phyloP scores from a whole-genome alignment of 2,329 filamentous ascomycete genomes.

The Simplicillium aogashimaense region DNA sequence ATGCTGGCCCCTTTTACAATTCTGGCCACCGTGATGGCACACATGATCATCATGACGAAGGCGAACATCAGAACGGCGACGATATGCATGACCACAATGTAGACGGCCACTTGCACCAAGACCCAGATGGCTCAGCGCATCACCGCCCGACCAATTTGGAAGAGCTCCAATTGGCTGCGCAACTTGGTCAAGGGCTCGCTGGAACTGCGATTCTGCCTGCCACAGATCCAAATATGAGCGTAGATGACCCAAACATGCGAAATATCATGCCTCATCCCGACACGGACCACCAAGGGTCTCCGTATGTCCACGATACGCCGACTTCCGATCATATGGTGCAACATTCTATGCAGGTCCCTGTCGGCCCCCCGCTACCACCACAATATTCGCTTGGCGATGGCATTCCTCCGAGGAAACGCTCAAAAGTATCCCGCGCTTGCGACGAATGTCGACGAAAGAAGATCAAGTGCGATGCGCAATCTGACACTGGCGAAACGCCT shows the following conservation, averaged over 20 bases:
- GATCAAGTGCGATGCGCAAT: conserved; percentile 77
- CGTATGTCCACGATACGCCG: conserved; percentile 27
- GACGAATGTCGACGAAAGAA: conserved; percentile 86
- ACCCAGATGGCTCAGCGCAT: conserved; percentile 28
- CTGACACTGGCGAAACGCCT: conserved; percentile 61
- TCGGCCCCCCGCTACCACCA: conserved; percentile 20
- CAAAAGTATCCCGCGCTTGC: conserved; percentile 80
- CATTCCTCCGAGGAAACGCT: conserved; percentile 63
- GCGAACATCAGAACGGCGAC: conserved; percentile 7
- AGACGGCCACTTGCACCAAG: conserved; percentile 17
- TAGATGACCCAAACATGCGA: conserved; percentile 31
- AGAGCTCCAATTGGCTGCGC: conserved; percentile 48
- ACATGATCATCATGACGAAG: conserved; percentile 18
- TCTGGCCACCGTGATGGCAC: conserved; percentile 22
- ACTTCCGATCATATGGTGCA: conserved; percentile 24
- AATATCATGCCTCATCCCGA: conserved; percentile 34
- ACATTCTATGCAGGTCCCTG: conserved; percentile 23
- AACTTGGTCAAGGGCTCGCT: conserved; percentile 44
- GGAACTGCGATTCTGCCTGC: conserved; percentile 36
- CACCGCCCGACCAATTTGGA: conserved; percentile 38
- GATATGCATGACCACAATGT: conserved; percentile 10
- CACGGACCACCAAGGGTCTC: conserved; percentile 21
- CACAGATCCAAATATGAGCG: conserved; percentile 32
- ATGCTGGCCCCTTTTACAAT: conserved; percentile 33
- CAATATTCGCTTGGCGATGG: conserved; percentile 40